Evolutionary conservation across 768 basidiomycete species (phyloP).

Genomic region (Termitomyces titanicus): DNA sequence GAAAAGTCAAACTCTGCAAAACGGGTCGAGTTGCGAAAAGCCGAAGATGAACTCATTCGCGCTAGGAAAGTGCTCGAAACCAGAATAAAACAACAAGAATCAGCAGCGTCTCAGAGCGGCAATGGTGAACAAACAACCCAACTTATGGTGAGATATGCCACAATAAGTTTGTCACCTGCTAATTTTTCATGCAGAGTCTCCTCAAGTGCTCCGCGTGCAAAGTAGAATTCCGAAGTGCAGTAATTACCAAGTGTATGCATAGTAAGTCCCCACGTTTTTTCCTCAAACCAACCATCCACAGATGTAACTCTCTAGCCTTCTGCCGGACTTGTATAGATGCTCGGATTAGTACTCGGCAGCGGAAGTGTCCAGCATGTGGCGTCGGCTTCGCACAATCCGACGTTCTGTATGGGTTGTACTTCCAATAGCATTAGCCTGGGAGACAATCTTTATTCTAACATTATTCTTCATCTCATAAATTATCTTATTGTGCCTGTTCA

Average conservation of each 20-base stretch:
- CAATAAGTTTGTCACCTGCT: neutral
- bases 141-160: slow-evolving; percentile 47
- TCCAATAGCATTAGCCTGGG: slow-evolving; percentile 33
- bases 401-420: slow-evolving; percentile 46
- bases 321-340: slow-evolving; percentile 82
- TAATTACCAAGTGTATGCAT: slow-evolving; percentile 89
- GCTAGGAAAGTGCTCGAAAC: slow-evolving; percentile 39
- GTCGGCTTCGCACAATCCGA: slow-evolving; percentile 80
- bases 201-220: slow-evolving; percentile 90
- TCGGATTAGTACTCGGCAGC: slow-evolving; percentile 85
- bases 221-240: slow-evolving; percentile 68
- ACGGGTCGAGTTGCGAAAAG: slow-evolving; percentile 33
- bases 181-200: slow-evolving; percentile 48
- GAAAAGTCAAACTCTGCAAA: slow-evolving; percentile 28
- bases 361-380: slow-evolving; percentile 92
- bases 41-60: slow-evolving; percentile 47
- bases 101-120: slow-evolving; percentile 1
- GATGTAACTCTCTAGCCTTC: slow-evolving; percentile 53
- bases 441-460: slow-evolving; percentile 7
- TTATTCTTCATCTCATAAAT: slow-evolving; percentile 14
- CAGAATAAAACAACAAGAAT: slow-evolving; percentile 9
- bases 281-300: neutral
- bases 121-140: neutral
- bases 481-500: slow-evolving; percentile 8
- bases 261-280: slow-evolving; percentile 48